These are phyloP conservation scores for Candida sphagnicola DNA, from an alignment of 805 yeast species.

Conservation along the genomic window DNA sequence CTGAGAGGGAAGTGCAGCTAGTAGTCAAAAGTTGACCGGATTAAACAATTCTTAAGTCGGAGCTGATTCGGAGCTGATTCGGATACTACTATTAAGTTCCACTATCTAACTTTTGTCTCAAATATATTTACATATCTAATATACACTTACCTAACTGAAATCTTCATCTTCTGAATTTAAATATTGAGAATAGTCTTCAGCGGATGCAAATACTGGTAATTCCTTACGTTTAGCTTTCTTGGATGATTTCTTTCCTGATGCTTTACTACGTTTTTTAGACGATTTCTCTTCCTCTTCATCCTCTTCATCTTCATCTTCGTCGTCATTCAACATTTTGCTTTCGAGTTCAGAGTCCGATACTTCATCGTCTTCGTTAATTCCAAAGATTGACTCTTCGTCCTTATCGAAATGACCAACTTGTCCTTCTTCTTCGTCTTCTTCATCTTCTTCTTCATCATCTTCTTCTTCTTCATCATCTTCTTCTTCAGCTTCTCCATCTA, in stretches of 20 bases:
- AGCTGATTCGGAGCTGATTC: too few species aligned
- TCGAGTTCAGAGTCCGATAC: slow-evolving; percentile 20
- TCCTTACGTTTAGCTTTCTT: slow-evolving; percentile 58
- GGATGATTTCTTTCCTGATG: slow-evolving; percentile 26
- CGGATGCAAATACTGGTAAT: slow-evolving; percentile 84
- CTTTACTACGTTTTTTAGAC: slow-evolving; percentile 18
- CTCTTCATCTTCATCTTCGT: slow-evolving; percentile 33
- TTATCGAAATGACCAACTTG: slow-evolving; percentile 30
- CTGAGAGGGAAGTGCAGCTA: neutral
- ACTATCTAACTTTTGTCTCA: too few species aligned
- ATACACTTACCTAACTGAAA: slow-evolving; percentile 5
- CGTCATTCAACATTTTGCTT: slow-evolving; percentile 15
- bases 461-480: slow-evolving; percentile 25
- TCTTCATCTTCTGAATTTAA: slow-evolving; percentile 63
- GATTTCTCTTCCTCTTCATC: slow-evolving; percentile 26
- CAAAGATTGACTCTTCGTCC: slow-evolving; percentile 12
- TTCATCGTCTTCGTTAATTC: slow-evolving; percentile 32
- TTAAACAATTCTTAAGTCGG: too few species aligned
- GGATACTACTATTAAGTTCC: too few species aligned
- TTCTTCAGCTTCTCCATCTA: slow-evolving; percentile 15
- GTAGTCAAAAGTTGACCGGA: too few species aligned
- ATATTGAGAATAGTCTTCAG: slow-evolving; percentile 78
- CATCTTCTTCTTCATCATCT: slow-evolving; percentile 14
- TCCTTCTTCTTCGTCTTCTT: slow-evolving; percentile 9
- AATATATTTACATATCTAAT: neutral